These are phyloP conservation scores for Strigomonas culicis DNA, from an alignment of 208 protist species.

Conservation along the genomic window DNA sequence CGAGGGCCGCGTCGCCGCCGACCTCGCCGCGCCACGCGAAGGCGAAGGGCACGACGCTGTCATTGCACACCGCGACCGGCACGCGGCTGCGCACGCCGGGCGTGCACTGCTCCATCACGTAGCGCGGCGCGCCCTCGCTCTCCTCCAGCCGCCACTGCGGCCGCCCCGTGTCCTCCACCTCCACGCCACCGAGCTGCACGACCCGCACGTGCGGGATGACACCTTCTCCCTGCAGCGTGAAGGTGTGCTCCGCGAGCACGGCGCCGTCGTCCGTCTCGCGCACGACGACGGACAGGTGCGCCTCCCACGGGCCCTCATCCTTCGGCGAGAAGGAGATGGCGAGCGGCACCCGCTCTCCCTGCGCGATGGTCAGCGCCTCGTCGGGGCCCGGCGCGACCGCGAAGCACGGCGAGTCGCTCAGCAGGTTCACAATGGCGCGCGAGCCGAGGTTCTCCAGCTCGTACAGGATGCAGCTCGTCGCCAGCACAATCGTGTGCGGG, in stretches of 20 bases:
- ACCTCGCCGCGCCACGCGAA: conserved; percentile 54
- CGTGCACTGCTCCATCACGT: conserved; percentile 55
- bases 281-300: conserved; percentile 43
- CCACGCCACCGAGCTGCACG: conserved; percentile 38
- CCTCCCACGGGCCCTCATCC: conserved; percentile 43
- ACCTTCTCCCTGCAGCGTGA: conserved; percentile 46
- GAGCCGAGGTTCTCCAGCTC: conserved; percentile 80
- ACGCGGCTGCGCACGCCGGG: conserved; percentile 47
- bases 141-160: conserved; percentile 32
- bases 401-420: conserved; percentile 57
- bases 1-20: neutral
- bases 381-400: conserved; percentile 24
- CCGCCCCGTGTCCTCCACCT: conserved; percentile 26
- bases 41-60: conserved; percentile 47
- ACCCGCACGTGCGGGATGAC: conserved; percentile 70
- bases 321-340: conserved; percentile 60
- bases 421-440: conserved; percentile 46
- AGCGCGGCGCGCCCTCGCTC: conserved; percentile 29
- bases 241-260: conserved; percentile 51
- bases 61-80: conserved; percentile 56
- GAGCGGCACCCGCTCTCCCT: conserved; percentile 34
- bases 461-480: conserved; percentile 28
- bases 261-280: conserved; percentile 28
- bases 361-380: conserved; percentile 25
- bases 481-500: conserved; percentile 60